Conservation (phyloP, 352 stramenopile species). For the Pythium myriotylum region DNA sequence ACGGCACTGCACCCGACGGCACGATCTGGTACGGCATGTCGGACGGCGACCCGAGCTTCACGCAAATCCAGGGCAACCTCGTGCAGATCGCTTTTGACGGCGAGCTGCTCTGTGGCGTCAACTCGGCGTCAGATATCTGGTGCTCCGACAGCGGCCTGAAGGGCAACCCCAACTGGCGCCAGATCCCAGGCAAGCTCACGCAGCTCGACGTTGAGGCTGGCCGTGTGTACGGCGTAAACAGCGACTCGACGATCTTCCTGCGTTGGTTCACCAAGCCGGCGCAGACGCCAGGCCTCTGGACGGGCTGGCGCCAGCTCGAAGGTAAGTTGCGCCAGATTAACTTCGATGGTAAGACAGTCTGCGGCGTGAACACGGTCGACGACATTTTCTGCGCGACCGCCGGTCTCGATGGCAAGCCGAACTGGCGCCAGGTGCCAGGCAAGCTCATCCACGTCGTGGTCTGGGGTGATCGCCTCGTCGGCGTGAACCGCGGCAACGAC, state of each 20-base stretch:
- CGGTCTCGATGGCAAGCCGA: conserved; percentile 18
- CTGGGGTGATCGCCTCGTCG: conserved; percentile 24
- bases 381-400: conserved; percentile 23
- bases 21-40: conserved; percentile 30
- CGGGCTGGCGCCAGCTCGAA: conserved; percentile 19
- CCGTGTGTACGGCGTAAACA: conserved; percentile 19
- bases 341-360: conserved; percentile 24
- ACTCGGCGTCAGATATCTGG: conserved; percentile 11
- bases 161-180: conserved; percentile 17
- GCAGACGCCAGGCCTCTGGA: neutral
- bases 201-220: conserved; percentile 28
- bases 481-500: conserved; percentile 20
- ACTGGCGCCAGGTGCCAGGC: conserved; percentile 26
- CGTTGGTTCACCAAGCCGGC: conserved; percentile 21
- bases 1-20: conserved; percentile 13
- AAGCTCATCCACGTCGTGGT: conserved; percentile 26
- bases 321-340: conserved; percentile 7
- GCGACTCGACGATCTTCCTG: conserved; percentile 7
- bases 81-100: conserved; percentile 31
- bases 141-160: conserved; percentile 22
- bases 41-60: conserved; percentile 23
- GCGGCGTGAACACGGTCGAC: conserved; percentile 14
- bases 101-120: conserved; percentile 30
- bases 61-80: conserved; percentile 13
- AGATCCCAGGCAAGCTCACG: conserved; percentile 16